These are phyloP conservation scores for Penicillium argentinense DNA, from an alignment of 495 filamentous ascomycete genomes.

Conservation along the genomic window DNA sequence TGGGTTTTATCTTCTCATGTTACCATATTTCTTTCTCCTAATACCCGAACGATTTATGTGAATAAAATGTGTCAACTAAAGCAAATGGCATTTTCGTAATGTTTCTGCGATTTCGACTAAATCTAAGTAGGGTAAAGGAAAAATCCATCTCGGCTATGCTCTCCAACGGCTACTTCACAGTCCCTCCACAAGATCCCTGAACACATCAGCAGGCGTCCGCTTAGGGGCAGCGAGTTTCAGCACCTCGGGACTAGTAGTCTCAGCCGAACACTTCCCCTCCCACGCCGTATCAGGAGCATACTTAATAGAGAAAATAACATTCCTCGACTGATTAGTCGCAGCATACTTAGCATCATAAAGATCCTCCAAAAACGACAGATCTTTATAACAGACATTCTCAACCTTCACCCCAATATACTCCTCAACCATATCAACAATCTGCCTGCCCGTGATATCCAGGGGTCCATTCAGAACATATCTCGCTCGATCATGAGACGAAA, in stretches of 20 bases:
- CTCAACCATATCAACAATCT: slow-evolving; percentile 45
- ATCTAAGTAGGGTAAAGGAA: too few relatives aligned
- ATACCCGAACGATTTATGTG: too few relatives aligned
- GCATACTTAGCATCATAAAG: slow-evolving; percentile 16
- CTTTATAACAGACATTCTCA: slow-evolving; percentile 35
- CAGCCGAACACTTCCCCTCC: slow-evolving; percentile 31
- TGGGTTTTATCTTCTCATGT: too few relatives aligned
- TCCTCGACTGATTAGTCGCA: slow-evolving; percentile 16
- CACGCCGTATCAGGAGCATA: slow-evolving; percentile 18
- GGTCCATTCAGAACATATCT: slow-evolving; percentile 46
- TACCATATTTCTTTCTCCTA: too few relatives aligned
- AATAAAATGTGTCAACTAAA: too few relatives aligned
- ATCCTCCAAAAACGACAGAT: slow-evolving; percentile 31
- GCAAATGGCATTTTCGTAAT: too few relatives aligned
- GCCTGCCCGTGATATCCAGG: slow-evolving; percentile 38
- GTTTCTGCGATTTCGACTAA: too few relatives aligned
- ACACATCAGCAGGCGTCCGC: slow-evolving; percentile 18
- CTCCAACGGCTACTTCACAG: too few relatives aligned
- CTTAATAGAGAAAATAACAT: slow-evolving; percentile 26
- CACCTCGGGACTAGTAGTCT: slow-evolving; percentile 36
- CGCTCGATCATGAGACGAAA: slow-evolving; percentile 32
- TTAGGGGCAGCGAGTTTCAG: slow-evolving; percentile 30
- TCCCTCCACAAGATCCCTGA: slow-evolving; percentile 18
- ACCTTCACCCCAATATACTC: slow-evolving; percentile 35
- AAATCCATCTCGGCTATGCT: too few relatives aligned